A percentile compares a stretch with the other conserved stretches of the same genome.
phyloP scores from a whole-genome alignment of 2,329 filamentous ascomycete species.

The Arachnopeziza araneosa region DNA sequence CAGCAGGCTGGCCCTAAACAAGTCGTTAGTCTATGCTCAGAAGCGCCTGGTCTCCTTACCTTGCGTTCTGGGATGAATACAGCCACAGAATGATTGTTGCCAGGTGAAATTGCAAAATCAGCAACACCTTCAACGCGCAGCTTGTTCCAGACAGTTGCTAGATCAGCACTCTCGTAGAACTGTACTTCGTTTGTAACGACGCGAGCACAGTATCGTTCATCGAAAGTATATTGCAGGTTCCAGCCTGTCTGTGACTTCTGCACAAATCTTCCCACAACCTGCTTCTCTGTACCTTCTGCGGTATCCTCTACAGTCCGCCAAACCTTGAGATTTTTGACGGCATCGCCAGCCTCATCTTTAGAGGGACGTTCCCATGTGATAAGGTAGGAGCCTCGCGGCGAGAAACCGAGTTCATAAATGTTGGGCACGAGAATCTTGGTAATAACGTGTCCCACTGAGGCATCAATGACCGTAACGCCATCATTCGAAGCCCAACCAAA shows the following conservation, averaged over 20 bases:
- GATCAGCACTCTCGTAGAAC: conserved; percentile 85
- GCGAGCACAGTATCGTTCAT: conserved; percentile 90
- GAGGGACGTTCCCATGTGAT: conserved; percentile 93
- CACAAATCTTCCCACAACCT: conserved; percentile 82
- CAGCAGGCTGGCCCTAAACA: conserved; percentile 79
- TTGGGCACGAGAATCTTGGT: conserved; percentile 72
- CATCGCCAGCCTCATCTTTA: conserved; percentile 91
- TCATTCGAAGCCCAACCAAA: conserved; percentile 92
- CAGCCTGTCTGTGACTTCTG: conserved; percentile 94
- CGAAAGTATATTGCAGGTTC: conserved; percentile 94
- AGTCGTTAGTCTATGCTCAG: conserved; percentile 17
- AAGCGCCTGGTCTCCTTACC: conserved; percentile 44
- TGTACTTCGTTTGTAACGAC: conserved; percentile 96
- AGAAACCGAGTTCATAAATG: conserved; percentile 93
- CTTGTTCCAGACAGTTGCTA: conserved; percentile 90
- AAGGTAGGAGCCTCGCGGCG: conserved; percentile 82
- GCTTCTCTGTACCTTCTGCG: conserved; percentile 56
- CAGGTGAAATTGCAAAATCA: conserved; percentile 85
- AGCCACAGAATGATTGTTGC: conserved; percentile 84
- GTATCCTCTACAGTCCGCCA: conserved; percentile 78
- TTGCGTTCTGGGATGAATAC: conserved; percentile 95
- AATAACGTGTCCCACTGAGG: conserved; percentile 68
- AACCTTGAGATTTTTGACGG: conserved; percentile 93
- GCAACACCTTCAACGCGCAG: conserved; percentile 83
- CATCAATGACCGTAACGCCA: conserved; percentile 78